Conservation (phyloP, 108 stramenopile genomes). For the Skeletonema grethae region DNA sequence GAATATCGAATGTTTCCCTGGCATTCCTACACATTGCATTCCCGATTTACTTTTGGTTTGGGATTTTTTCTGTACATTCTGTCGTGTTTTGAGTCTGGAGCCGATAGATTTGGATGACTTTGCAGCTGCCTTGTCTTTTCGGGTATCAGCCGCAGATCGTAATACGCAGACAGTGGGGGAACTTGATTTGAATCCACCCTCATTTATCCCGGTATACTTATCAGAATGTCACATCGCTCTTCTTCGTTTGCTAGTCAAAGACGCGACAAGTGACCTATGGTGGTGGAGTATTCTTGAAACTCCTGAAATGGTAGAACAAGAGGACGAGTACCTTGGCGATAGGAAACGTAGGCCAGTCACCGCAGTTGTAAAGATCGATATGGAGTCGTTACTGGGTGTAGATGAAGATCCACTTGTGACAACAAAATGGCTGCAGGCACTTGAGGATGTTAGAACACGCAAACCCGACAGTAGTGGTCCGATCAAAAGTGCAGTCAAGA, state of each 20-base stretch:
- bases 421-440: slow-evolving; percentile 69
- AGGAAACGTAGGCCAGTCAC: slow-evolving; percentile 41
- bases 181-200: slow-evolving; percentile 8
- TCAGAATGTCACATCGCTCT: slow-evolving; percentile 83
- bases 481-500: slow-evolving; percentile 60
- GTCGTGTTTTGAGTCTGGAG: slow-evolving; percentile 61
- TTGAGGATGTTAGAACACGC: slow-evolving; percentile 65
- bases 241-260: slow-evolving; percentile 68
- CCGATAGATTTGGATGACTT: slow-evolving; percentile 84
- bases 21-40: slow-evolving; percentile 74
- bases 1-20: slow-evolving; percentile 73
- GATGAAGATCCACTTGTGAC: slow-evolving; percentile 82
- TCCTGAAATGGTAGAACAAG: slow-evolving; percentile 64
- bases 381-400: slow-evolving; percentile 72
- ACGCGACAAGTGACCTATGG: slow-evolving; percentile 82
- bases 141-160: slow-evolving; percentile 41
- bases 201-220: slow-evolving; percentile 68
- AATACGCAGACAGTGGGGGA: slow-evolving; percentile 23
- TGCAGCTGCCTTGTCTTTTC: slow-evolving; percentile 71
- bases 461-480: slow-evolving; percentile 49
- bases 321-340: slow-evolving; percentile 55
- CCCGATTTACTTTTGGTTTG: slow-evolving; percentile 82
- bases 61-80: slow-evolving; percentile 88
- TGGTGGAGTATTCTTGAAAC: slow-evolving; percentile 91
- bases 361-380: slow-evolving; percentile 80